Percentiles rank a stretch among this genome's conserved stretches.
phyloP scores from a whole-genome alignment of 2,329 filamentous ascomycete genomes.

The Arachnomyces sp. region DNA sequence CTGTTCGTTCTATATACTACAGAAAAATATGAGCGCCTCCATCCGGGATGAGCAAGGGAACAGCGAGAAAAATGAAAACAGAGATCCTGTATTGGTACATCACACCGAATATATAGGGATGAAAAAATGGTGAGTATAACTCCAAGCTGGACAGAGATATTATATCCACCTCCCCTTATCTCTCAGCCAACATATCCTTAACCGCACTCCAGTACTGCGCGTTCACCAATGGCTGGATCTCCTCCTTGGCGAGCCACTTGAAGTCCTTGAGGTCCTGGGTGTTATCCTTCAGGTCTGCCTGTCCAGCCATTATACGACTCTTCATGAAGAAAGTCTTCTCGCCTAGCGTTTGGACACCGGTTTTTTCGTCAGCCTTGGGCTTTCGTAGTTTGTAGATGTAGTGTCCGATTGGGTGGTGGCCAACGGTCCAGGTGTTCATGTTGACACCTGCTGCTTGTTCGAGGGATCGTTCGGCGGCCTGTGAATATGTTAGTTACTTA shows the following conservation, averaged over 20 bases:
- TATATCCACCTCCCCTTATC: constrained; percentile 41
- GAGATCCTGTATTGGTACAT: no score
- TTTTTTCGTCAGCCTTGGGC: constrained; percentile 35
- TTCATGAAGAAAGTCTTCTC: constrained; percentile 95
- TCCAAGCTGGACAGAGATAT: not conserved
- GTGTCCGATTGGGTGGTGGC: constrained; percentile 80
- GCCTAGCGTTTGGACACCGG: constrained; percentile 44
- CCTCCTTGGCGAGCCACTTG: constrained; percentile 85
- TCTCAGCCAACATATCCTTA: constrained; percentile 73
- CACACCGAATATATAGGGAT: no score
- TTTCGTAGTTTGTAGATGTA: constrained; percentile 51
- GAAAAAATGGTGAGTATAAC: no score
- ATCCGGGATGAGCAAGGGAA: no score
- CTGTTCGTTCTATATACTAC: constrained; percentile 18
- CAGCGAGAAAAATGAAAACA: no score
- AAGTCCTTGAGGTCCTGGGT: constrained; percentile 68
- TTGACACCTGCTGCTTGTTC: constrained; percentile 72
- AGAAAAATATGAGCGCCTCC: not conserved
- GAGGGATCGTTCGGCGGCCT: constrained; percentile 78
- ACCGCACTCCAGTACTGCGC: constrained; percentile 64
- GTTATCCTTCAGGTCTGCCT: constrained; percentile 67
- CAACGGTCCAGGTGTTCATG: constrained; percentile 99
- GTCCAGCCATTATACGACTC: constrained; percentile 92
- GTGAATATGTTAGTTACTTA: constrained; percentile 7
- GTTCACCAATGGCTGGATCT: constrained; percentile 62